phyloP scores from a whole-genome alignment of 208 protist species.

The Acanthamoeba divionensis region DNA sequence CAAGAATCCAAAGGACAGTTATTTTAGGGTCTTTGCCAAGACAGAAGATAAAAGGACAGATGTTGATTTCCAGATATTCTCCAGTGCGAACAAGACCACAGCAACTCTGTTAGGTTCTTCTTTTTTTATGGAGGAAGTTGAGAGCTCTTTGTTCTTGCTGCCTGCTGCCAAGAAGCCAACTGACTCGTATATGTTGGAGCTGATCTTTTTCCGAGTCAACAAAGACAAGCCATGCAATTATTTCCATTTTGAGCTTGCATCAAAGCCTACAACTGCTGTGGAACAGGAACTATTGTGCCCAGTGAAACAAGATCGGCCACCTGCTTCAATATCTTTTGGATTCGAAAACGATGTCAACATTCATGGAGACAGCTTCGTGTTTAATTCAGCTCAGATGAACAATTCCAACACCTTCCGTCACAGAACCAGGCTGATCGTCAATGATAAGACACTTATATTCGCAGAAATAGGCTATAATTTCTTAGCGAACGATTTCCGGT shows the following conservation, averaged over 20 bases:
- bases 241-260: conserved; percentile 29
- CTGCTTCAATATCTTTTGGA: conserved; percentile 2
- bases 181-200: neutral
- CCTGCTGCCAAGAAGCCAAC: neutral
- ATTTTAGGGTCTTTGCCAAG: conserved; percentile 30
- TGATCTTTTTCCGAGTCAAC: neutral
- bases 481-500: conserved; percentile 37
- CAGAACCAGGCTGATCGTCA: conserved; percentile 8
- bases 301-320: neutral
- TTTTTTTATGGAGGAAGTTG: neutral
- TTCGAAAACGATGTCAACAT: conserved; percentile 31
- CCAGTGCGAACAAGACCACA: conserved; percentile 1
- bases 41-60: neutral
- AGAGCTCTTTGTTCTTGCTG: conserved; percentile 43
- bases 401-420: neutral
- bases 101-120: neutral
- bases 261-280: neutral
- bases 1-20: conserved; percentile 12
- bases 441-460: neutral
- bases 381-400: conserved; percentile 32
- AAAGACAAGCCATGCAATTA: neutral
- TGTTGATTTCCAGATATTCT: neutral
- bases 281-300: conserved; percentile 37
- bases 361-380: conserved; percentile 33
- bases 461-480: conserved; percentile 49